These are phyloP conservation scores for Diaporthe ilicicola DNA, from an alignment of 2,329 filamentous ascomycete genomes.

Conservation along the genomic window DNA sequence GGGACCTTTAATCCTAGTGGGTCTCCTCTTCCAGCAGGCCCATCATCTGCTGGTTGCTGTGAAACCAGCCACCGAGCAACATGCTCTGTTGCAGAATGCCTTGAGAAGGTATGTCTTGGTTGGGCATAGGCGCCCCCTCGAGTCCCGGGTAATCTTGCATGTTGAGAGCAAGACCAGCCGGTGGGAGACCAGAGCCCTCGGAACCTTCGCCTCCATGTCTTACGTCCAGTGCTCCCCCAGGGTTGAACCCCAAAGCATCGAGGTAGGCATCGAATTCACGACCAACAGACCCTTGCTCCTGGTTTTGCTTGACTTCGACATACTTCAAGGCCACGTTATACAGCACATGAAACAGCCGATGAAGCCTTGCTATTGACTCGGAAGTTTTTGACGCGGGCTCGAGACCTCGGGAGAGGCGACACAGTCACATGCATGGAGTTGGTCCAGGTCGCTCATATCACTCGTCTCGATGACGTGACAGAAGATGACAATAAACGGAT, in stretches of 20 bases:
- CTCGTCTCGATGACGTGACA: constrained; percentile 15
- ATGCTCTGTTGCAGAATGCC: constrained; percentile 39
- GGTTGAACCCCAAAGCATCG: constrained; percentile 57
- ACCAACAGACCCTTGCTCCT: constrained; percentile 2
- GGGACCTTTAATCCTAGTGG: neutral
- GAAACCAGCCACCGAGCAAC: constrained; percentile 50
- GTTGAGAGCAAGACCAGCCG: neutral
- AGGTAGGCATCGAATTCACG: constrained; percentile 60
- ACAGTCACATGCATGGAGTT: constrained; percentile 10
- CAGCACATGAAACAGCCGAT: constrained; percentile 66
- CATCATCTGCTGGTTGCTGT: constrained; percentile 49
- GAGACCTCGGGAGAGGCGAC: neutral
- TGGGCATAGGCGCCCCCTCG: neutral
- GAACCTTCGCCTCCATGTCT: neutral
- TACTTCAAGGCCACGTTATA: constrained; percentile 67
- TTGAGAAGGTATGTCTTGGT: constrained; percentile 18
- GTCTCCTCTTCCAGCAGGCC: constrained; percentile 43
- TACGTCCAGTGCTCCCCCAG: neutral
- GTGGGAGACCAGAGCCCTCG: neutral
- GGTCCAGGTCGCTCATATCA: constrained; percentile 1
- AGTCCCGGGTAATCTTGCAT: constrained; percentile 7
- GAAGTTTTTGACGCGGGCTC: constrained; percentile 5
- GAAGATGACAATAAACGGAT: constrained; percentile 9
- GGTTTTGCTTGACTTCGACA: constrained; percentile 50
- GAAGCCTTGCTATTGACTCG: constrained; percentile 35